Evolutionary conservation across 108 stramenopile genomes (phyloP), one percentile per base, ranked within the genome.

Genomic region (Cyclotella atomus): DNA sequence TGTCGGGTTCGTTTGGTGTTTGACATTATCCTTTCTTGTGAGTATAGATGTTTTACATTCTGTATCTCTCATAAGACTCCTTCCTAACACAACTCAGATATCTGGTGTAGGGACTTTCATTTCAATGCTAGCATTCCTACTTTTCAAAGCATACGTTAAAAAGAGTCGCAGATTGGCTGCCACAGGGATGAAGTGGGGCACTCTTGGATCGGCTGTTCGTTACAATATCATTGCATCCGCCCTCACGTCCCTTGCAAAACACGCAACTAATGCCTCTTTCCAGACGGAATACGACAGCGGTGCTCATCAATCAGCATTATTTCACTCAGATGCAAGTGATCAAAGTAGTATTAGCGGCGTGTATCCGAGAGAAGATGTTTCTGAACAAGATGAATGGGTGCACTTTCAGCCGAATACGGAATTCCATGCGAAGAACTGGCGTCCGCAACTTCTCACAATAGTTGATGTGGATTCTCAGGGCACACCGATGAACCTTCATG

Each of bases 391-490:
- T n/a, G 75, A 62, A 70, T 70, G 46, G 70, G 35, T 59, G 25
- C 67, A 66, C 28, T 65, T 75, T 66, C 73, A 75, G 30, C 49
- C 64, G 35, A 35, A 50, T 29, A 25, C 67, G 15, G 75, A 87
- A 36, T 82, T 84, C 65, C 83, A 87, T 61, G 86, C 86, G 28
- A 92, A 91, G 68, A 92, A 90, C 71, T 94, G 89, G 89, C 64
- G 93, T 50, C 93, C 93, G n/a, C 93, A 94, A 71, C 28, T 94
- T n/a, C 71, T 91, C 16, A 83, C 88, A 12, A 63, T 94, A 15
- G 76, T 85, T 23, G 80, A 88, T 54, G 77, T 84, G n/a, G 89
- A 90, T 62, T 82, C 57, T n/a, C 50, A 72, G 24, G 88, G 87
- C 8, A 76, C 75, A 43, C 83, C 85, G 21, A n/a, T 41, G 7